phyloP scores from a whole-genome alignment of 768 basidiomycete genomes.

The Xerocomellus amylosporus region DNA sequence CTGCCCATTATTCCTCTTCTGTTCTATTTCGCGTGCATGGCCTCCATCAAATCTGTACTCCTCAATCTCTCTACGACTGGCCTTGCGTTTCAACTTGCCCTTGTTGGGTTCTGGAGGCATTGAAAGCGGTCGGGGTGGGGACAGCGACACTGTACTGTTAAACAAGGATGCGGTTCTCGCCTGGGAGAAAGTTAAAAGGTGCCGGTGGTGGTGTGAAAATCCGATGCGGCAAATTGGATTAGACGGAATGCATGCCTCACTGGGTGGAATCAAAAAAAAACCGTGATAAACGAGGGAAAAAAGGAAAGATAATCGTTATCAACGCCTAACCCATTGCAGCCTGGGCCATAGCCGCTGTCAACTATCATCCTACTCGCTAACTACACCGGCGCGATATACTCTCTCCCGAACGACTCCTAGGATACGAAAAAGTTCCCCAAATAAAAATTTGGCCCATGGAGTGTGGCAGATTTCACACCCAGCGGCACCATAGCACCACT shows the following conservation, averaged over 20 bases:
- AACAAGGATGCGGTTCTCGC: conserved; percentile 12
- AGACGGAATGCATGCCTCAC: neutral
- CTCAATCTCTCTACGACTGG: conserved; percentile 48
- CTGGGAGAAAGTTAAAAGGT: conserved; percentile 26
- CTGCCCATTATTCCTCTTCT: conserved; percentile 72
- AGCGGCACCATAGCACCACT: conserved; percentile 10
- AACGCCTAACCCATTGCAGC: neutral
- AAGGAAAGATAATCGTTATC: conserved; percentile 1
- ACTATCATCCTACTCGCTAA: neutral
- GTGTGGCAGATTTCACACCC: conserved; percentile 14
- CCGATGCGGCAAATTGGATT: conserved; percentile 14
- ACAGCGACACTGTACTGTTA: conserved; percentile 3
- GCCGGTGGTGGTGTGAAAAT: conserved; percentile 30
- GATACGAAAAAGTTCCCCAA: neutral
- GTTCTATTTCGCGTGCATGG: conserved; percentile 65
- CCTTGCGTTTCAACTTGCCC: conserved; percentile 47
- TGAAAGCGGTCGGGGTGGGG: conserved; percentile 7
- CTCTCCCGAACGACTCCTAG: neutral
- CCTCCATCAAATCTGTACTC: conserved; percentile 49
- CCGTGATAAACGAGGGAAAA: neutral
- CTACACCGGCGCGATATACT: neutral
- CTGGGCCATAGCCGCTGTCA: conserved; percentile 3
- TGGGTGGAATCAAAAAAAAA: conserved; percentile 1
- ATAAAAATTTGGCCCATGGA: neutral
- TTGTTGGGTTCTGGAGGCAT: conserved; percentile 61